Evolutionary conservation across 352 stramenopile genomes (phyloP), one percentile per base, ranked within the genome.

Genomic region (Pythium apleroticum): DNA sequence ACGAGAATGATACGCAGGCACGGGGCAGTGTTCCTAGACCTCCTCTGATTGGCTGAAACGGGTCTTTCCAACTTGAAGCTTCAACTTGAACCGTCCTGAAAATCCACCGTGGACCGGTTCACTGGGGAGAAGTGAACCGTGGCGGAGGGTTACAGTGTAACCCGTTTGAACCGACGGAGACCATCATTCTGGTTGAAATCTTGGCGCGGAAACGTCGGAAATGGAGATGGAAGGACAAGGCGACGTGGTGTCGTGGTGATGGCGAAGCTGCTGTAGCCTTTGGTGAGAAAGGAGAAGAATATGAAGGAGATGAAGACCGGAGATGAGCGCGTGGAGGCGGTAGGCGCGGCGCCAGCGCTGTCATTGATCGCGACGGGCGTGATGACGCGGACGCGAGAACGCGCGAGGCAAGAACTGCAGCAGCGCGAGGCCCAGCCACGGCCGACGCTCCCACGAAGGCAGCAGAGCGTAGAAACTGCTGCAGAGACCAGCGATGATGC

Each of bases 1-100:
- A 30, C 28, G 35, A 63, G 58, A 53, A 57, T 45, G 30, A 19
- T 52, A 57, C 52, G 9, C 19, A 25, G n/a, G 20, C 35, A 37
- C 20, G n/a, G 17, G 30, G 41, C 33, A 52, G 54, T 61, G 61
- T 35, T 63, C 45, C 61, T 50, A 45, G 10, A 11, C 8, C 15
- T 0, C 1, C 8, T 22, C 11, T 50, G 69, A 76, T 76, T 78
- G 72, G 72, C 17, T 41, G 49, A 71, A 50, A 50, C 12, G 15
- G 5, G 7, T 1, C 7, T 28, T 28, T 39, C 35, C 50, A 69
- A 66, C 57, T 76, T 72, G 65, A 69, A 69, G 64, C 43, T 58
- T 69, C 31, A 52, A 49, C 45, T 57, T 57, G 52, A 57, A 57
- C 52, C 52, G 52, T 37, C 25, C 25, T 55, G 43, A 15, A 50